phyloP scores from a whole-genome alignment of 495 filamentous ascomycete species.

The Penicillium macrosclerotiorum region DNA sequence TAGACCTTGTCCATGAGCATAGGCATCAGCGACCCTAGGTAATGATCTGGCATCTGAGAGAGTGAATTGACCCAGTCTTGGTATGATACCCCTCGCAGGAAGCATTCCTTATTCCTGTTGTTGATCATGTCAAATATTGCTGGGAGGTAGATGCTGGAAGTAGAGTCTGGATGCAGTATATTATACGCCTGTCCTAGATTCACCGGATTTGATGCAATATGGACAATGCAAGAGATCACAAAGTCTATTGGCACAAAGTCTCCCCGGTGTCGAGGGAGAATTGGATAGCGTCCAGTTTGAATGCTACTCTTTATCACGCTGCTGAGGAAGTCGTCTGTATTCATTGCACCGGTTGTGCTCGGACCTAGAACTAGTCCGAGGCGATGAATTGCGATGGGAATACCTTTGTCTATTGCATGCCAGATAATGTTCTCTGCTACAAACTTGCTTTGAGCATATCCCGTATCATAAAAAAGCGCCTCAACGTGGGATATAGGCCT shows the following conservation, averaged over 20 bases:
- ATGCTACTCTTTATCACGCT: conserved; percentile 11
- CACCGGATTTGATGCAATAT: conserved; percentile 7
- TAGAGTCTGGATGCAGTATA: conserved; percentile 7
- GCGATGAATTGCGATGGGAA: conserved; percentile 21
- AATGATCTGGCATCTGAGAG: background rate
- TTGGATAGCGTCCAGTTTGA: conserved; percentile 14
- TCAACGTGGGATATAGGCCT: conserved; percentile 8
- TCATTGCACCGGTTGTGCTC: conserved; percentile 13
- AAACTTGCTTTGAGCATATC: conserved; percentile 28
- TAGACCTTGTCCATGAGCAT: conserved; percentile 19
- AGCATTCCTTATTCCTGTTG: too few species aligned
- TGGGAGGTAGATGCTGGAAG: conserved; percentile 12
- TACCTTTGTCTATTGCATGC: conserved; percentile 10
- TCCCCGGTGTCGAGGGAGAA: conserved; percentile 16
- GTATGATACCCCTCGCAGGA: conserved; percentile 5
- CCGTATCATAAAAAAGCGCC: conserved; percentile 17
- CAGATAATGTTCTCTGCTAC: conserved; percentile 20
- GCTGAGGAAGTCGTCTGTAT: conserved; percentile 22
- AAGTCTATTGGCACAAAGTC: conserved; percentile 21
- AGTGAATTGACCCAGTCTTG: conserved; percentile 8
- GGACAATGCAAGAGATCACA: conserved; percentile 13
- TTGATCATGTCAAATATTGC: conserved; percentile 7
- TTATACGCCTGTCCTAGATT: conserved; percentile 16
- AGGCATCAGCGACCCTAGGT: conserved; percentile 12
- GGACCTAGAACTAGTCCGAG: conserved; percentile 22